phyloP scores from a whole-genome alignment of 495 filamentous ascomycete genomes.

The Daldinia childiae region DNA sequence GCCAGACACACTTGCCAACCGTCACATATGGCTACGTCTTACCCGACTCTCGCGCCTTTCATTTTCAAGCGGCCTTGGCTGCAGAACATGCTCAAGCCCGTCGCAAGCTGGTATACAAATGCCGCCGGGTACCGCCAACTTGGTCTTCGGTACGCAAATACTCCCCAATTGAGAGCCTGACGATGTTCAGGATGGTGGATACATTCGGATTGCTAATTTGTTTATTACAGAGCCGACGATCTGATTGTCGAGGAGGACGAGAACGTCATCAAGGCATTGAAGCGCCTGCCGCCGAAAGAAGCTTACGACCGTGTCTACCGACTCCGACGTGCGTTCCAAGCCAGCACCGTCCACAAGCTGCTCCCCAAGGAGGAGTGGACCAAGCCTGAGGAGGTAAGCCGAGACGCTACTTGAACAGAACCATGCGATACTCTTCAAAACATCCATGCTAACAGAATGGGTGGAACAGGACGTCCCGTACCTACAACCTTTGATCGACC shows the following conservation, averaged over 20 bases:
- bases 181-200: not conserved
- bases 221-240: conserved; percentile 81
- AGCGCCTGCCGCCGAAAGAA: conserved; percentile 88
- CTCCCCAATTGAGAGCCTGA: conserved; percentile 10
- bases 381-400: conserved; percentile 55
- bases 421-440: not conserved
- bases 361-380: conserved; percentile 85
- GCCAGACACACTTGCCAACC: conserved; percentile 18
- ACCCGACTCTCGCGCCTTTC: conserved; percentile 74
- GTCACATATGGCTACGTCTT: conserved; percentile 69
- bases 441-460: conserved; percentile 34
- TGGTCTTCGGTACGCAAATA: conserved; percentile 77
- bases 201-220: not conserved
- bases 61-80: conserved; percentile 87
- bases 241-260: conserved; percentile 91
- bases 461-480: conserved; percentile 74
- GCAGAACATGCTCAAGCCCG: conserved; percentile 74
- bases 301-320: conserved; percentile 97
- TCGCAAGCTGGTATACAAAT: conserved; percentile 85
- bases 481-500: conserved; percentile 79
- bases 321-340: conserved; percentile 93
- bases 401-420: not conserved
- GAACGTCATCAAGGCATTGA: conserved; percentile 82
- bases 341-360: conserved; percentile 74
- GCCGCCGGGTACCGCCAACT: conserved; percentile 92